A percentile compares a stretch with the other conserved stretches of the same genome.
phyloP scores from a whole-genome alignment of 345 rosid species.

The Populus pruinosa region DNA sequence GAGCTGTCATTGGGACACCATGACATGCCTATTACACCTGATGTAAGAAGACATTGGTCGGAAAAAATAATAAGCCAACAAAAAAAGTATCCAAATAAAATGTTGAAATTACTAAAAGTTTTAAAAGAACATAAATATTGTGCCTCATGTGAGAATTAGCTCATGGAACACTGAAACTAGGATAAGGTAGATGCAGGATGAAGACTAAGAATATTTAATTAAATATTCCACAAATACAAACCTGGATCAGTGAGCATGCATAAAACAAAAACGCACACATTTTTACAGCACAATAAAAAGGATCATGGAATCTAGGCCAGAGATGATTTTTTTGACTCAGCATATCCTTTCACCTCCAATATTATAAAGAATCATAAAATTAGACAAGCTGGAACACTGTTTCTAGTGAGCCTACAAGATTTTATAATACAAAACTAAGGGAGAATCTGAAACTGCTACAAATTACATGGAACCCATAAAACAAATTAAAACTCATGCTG shows the following conservation, averaged over 20 bases:
- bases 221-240: not conserved
- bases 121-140: not conserved
- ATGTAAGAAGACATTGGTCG: not conserved
- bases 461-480: not conserved
- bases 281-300: too few species aligned
- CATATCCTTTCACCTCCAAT: not conserved
- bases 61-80: not conserved
- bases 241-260: not conserved
- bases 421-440: not conserved
- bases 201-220: not conserved
- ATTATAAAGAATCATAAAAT: not conserved
- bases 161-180: not conserved
- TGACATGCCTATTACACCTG: slow-evolving; percentile 99
- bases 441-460: not conserved
- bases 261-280: not conserved
- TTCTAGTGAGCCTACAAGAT: not conserved
- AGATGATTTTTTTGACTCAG: not conserved
- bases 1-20: slow-evolving; percentile 97
- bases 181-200: not conserved
- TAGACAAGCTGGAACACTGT: not conserved
- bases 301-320: not conserved
- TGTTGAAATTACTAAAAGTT: not conserved
- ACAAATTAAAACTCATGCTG: not conserved
- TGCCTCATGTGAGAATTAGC: not conserved
- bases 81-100: not conserved